Base-by-base conservation (phyloP, 2,329 filamentous ascomycete species). In the Podosphaera fusca region DNA sequence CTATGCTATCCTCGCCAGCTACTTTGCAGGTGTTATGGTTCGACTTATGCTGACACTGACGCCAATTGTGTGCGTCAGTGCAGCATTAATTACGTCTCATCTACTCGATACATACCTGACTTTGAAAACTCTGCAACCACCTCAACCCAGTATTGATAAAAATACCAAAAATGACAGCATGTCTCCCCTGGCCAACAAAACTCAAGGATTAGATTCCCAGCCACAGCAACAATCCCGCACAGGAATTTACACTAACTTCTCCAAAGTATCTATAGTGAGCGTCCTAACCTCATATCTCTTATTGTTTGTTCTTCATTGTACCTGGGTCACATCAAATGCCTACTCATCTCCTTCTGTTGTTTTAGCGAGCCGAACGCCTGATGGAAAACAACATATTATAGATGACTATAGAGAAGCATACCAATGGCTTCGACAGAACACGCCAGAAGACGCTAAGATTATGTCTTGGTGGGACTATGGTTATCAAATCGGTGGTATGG, bases 401-500 rank as follows among this genome's bases (percentile, higher is more conserved):
- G 92, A 98, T 67, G 92, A 98, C 70, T 98, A 98, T 74, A 85
- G 92, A 67, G 92, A 98, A 77, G 92, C 92, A 1, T 98, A 98
- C 73, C 94, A 98, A 73, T 98, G 92, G 92, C 82, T 98, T 55
- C 85, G 92, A 61, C 92, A 98, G 71, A 98, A 98, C 75, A 98
- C 94, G 8, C 78, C 84, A 59, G 79, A 90, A 63, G 86, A 95
- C 65, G 89, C 94, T 67, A 98, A 96, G 78, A 85, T 98, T 68
- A 96, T 96, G 90, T 92, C 89, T 1, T 98, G 92, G 92, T 98
- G 92, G 92, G 92, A 98, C 69, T 98, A 98, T 67, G 92, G 92
- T 62, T 98, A 98, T 74, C 92, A 98, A 73, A 98, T 98, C 70
- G 92, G 92, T 73, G 92, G 92, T 63, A 98, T 98, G 92, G 92